A percentile compares a stretch with the other conserved stretches of the same genome.
Conservation (phyloP, 176 grass and related monocot genomes). For the Poa pratensis region DNA sequence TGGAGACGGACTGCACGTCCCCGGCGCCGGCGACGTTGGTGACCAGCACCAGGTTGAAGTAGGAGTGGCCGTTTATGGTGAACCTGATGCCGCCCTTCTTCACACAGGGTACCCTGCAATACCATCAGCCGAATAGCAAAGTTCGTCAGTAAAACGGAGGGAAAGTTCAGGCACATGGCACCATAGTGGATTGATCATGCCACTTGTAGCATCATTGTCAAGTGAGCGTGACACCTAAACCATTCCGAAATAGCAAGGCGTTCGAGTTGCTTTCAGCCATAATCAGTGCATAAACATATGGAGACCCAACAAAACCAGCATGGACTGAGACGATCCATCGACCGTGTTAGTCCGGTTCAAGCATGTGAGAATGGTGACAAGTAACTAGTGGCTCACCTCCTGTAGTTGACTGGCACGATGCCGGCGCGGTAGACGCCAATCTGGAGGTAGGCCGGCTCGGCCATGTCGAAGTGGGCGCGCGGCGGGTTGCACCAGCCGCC, state of each 20-base stretch:
- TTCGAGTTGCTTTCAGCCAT: neutral
- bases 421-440: constrained; percentile 90
- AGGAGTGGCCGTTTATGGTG: constrained; percentile 93
- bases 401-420: constrained; percentile 80
- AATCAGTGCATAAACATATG: neutral
- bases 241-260: neutral
- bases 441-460: constrained; percentile 85
- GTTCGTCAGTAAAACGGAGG: neutral
- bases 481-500: constrained; percentile 98
- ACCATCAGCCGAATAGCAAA: neutral
- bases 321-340: neutral
- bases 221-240: constrained; percentile 22
- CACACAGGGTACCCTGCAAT: constrained; percentile 69
- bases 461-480: constrained; percentile 89
- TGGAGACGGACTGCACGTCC: constrained; percentile 68
- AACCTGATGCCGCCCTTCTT: constrained; percentile 94
- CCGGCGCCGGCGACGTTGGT: constrained; percentile 91
- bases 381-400: constrained; percentile 53
- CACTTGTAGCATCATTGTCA: neutral
- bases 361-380: too few species aligned
- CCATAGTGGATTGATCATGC: neutral
- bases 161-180: neutral
- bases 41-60: constrained; percentile 89
- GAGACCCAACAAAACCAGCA: too few species aligned
- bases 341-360: too few species aligned